Base-by-base conservation (phyloP, 2,329 filamentous ascomycete species). In the Cordyceps fumosorosea region DNA sequence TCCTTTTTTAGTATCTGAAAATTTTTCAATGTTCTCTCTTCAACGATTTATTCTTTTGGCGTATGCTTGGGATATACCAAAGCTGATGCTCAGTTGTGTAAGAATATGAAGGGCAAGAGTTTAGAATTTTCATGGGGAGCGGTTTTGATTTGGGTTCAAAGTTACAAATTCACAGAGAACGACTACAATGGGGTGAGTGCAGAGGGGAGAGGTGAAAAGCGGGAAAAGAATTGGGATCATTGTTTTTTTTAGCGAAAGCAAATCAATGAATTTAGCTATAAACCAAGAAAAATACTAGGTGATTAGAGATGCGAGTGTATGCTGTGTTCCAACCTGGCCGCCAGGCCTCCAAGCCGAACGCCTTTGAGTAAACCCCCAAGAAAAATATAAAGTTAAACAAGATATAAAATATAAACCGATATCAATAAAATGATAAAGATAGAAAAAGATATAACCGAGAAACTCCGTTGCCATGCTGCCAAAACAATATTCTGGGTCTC, bases 381-480 rank as follows among this genome's bases (percentile, higher is more conserved):
- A 3, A 37, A 12, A 12, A 12, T 4, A 37, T 11, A 12, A 37
- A 37, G 34, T 1, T 2, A 12, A 4, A 14, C 10, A 4, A 37
- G 3, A 29, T 29, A 7, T 29, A 7, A 29, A 1, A 29, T 5
- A 29, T n/a, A 45, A 45, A 18, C 18, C 24, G 29, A 29, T 5
- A 10, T 20, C 22, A 12, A 42, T 20, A 12, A 37, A 37, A 37
- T 12, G 11, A 37, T 12, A 8, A 37, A 37, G 34, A 37, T 11
- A 32, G 34, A 14, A 37, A 14, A 32, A 32, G 29, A 32, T 5
- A 32, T n/a, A n/a, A 29, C 29, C 29, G 11, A 12, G 34, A 37
- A 18, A 50, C 45, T 14, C 37, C 57, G 34, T 22, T 45, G 48
- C 74, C 51, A 74, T 68, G 53, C 24, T 40, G 29, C 8, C 40